Base-by-base conservation (phyloP, 495 filamentous ascomycete genomes). In the Neurospora pannonica region DNA sequence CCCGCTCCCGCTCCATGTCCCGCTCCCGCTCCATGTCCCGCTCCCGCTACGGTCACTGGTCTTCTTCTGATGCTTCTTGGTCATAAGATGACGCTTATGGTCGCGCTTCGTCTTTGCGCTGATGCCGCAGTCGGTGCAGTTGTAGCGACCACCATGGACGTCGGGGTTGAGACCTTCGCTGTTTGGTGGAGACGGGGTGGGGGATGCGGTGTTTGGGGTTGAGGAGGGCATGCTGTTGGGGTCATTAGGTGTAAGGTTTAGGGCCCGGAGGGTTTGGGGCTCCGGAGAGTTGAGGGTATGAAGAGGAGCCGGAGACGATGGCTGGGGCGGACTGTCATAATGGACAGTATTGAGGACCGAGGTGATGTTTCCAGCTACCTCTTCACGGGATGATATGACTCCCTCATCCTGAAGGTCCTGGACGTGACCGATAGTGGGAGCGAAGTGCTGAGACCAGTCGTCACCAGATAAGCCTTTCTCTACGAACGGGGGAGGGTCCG, bases 371-470 rank as follows among this genome's bases (percentile, higher is more conserved):
- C 11, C 21, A 1, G 5, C 24, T 0, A 7, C 2, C 0, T 1
- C 0, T 4, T 60, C 48, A 5, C 13, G 1, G n/a, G 43, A 24
- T 0, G 0, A 11, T 5, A 28, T 60, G 0, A 13, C 0, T 60
- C 48, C 48, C 0, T 28, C 1, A 5, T 31, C 48, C 2, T 60
- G 0, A 1, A 0, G 2, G 48, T 1, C 11, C 11, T 60, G 21
- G 10, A 28, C 0, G 46, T 54, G 2, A 15, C 5, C 5, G 48
- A 10, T 6, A 1, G 0, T 6, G 0, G 21, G 11, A 15, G 10
- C 1, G 11, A 60, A 1, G 48, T 28, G 24, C 21, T 60, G 48
- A 60, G 2, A 28, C 48, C 48, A 60, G 0, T 28, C n/a, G 0
- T 13, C 11, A 15, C 13, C 11, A 5, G 10, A 2, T 0, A 28